Conservation (phyloP, 2,329 filamentous ascomycete species). For the Didymella sp. region DNA sequence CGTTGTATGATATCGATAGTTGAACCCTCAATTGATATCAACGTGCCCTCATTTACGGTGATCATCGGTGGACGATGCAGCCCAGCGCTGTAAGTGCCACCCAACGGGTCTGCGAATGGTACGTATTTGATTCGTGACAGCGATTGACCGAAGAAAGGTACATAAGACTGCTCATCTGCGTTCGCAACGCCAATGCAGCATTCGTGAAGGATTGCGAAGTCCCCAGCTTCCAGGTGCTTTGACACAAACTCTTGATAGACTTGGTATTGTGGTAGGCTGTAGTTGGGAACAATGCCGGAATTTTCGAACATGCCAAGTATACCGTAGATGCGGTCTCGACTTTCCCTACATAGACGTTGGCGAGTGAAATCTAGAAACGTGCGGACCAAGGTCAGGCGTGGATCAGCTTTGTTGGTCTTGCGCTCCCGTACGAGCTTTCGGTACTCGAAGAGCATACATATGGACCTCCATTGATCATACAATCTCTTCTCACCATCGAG, state of each 20-base stretch:
- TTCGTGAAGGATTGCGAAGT: constrained; percentile 15
- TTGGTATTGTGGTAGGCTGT: not conserved
- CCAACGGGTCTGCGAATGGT: not conserved
- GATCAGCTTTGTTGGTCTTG: not conserved
- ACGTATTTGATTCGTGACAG: constrained; percentile 2
- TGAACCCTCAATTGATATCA: constrained; percentile 6
- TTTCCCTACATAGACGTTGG: constrained; percentile 11
- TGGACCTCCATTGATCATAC: constrained; percentile 12
- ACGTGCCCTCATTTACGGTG: not conserved
- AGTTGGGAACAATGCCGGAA: constrained; percentile 3
- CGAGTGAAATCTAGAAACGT: constrained; percentile 15
- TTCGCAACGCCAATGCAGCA: constrained; percentile 15
- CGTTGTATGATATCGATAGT: constrained; percentile 4
- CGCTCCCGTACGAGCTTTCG: constrained; percentile 11
- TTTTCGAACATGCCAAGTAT: constrained; percentile 9
- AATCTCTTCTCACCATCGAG: constrained; percentile 8
- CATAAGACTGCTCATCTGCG: constrained; percentile 10
- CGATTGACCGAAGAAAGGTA: constrained; percentile 15
- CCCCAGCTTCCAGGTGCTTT: constrained; percentile 8
- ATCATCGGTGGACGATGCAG: constrained; percentile 4
- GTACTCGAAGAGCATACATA: constrained; percentile 11
- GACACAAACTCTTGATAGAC: constrained; percentile 15
- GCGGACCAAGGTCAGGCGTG: constrained; percentile 6
- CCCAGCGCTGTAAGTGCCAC: constrained; percentile 10
- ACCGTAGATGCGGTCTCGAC: constrained; percentile 17